Conservation (phyloP, 352 stramenopile genomes). For the Globisporangium nunn region DNA sequence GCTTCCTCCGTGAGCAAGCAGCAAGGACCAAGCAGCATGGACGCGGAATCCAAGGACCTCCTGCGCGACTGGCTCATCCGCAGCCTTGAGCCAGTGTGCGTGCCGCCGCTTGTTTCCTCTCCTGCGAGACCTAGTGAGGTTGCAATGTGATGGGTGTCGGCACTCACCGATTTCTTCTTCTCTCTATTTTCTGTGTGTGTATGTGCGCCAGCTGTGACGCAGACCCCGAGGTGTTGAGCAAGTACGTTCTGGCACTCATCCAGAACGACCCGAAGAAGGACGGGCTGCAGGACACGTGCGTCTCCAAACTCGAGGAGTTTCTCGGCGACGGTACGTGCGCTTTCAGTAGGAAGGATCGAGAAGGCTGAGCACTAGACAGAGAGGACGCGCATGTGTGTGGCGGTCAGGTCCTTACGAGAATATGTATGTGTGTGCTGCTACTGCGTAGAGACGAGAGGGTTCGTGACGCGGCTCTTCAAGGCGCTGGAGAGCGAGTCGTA, state of each 20-base stretch:
- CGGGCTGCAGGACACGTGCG: conserved; percentile 58
- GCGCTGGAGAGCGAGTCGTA: conserved; percentile 59
- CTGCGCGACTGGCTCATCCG: conserved; percentile 83
- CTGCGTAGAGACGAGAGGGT: conserved; percentile 51
- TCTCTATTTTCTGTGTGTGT: background rate
- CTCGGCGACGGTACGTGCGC: conserved; percentile 65
- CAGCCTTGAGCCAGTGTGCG: conserved; percentile 80
- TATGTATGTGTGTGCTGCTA: conserved; percentile 1
- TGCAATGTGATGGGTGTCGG: background rate
- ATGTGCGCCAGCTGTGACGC: conserved; percentile 57
- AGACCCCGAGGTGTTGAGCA: conserved; percentile 81
- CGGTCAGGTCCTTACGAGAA: background rate
- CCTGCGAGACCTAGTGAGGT: background rate
- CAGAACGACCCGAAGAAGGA: conserved; percentile 75
- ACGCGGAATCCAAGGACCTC: conserved; percentile 71
- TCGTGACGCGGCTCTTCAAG: conserved; percentile 68
- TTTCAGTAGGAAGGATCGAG: background rate
- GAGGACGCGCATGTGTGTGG: too few species aligned
- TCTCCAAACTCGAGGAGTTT: conserved; percentile 81
- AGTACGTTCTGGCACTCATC: conserved; percentile 82
- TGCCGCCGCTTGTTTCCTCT: background rate
- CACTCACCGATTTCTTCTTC: background rate
- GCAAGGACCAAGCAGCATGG: conserved; percentile 30
- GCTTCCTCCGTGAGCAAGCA: conserved; percentile 1
- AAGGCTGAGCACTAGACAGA: too few species aligned